These are phyloP conservation scores for Aquilaria sinensis DNA, from an alignment of 345 rosid genomes.

Conservation along the genomic window DNA sequence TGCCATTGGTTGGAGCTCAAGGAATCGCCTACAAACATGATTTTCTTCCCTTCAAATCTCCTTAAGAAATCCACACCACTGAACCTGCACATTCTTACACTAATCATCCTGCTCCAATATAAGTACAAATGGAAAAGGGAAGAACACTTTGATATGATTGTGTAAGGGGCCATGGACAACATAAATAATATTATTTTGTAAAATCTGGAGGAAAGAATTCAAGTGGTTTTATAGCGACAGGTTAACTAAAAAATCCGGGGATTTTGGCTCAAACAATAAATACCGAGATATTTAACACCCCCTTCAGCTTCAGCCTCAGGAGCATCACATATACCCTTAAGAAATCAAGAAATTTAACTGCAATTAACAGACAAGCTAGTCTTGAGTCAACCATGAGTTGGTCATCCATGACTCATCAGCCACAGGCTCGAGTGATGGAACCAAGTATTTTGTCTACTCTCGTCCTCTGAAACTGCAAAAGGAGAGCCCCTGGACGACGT, in stretches of 20 bases:
- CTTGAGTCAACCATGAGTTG: background rate
- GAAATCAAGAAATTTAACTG: background rate
- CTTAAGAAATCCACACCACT: slow-evolving; percentile 24
- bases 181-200: too few relatives aligned
- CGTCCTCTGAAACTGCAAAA: background rate
- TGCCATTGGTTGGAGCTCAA: slow-evolving; percentile 43
- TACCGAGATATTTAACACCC: too few relatives aligned
- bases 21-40: slow-evolving; percentile 52
- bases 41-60: slow-evolving; percentile 31
- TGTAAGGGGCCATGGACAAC: too few relatives aligned
- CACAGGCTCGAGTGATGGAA: too few relatives aligned
- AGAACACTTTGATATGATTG: background rate
- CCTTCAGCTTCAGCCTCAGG: too few relatives aligned
- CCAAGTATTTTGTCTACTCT: background rate
- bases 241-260: background rate
- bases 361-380: background rate
- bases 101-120: too few relatives aligned
- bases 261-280: too few relatives aligned
- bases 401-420: background rate
- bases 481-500: too few relatives aligned
- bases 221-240: too few relatives aligned
- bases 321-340: background rate
- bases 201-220: too few relatives aligned
- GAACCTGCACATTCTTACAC: slow-evolving; percentile 21
- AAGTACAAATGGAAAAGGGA: background rate